phyloP scores from a whole-genome alignment of 805 yeast species.

The Saccharomyces cerevisiae region DNA sequence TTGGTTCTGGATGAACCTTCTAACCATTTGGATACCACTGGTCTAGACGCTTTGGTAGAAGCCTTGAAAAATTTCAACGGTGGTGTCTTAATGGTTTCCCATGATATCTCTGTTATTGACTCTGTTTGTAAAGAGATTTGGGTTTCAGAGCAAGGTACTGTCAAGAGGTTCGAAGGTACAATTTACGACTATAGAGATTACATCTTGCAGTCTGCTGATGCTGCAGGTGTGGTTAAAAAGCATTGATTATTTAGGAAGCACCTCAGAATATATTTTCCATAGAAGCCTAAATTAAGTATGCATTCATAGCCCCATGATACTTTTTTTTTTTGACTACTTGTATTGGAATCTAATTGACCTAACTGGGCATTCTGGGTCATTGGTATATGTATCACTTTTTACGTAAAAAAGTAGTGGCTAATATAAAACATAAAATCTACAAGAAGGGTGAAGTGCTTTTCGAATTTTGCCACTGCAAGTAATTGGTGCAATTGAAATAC shows the following conservation, averaged over 20 bases:
- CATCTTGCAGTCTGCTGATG: conserved; percentile 68
- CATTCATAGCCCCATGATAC: not conserved
- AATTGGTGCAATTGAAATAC: not conserved
- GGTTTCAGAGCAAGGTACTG: conserved; percentile 86
- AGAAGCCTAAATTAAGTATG: not conserved
- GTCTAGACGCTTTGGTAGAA: conserved; percentile 89
- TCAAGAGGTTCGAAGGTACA: conserved; percentile 67
- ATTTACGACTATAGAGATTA: conserved; percentile 87
- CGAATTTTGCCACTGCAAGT: not conserved
- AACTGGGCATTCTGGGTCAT: too few relatives aligned
- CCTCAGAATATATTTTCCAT: not conserved
- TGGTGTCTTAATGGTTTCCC: conserved; percentile 95
- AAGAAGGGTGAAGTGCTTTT: not conserved
- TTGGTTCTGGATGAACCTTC: conserved; percentile 95
- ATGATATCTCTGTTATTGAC: conserved; percentile 87
- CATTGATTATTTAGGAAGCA: conserved; percentile 39
- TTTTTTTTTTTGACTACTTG: not conserved
- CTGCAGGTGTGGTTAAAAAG: conserved; percentile 82
- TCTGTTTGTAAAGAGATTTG: conserved; percentile 88
- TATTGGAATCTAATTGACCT: not conserved
- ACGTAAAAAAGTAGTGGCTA: not conserved
- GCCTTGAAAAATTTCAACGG: conserved; percentile 86
- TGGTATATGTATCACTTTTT: not conserved
- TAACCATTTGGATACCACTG: conserved; percentile 95
- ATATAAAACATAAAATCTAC: not conserved